Evolutionary conservation across 352 stramenopile genomes (phyloP), one percentile per base, ranked within the genome.

Genomic region (Phytophthora foliorum): DNA sequence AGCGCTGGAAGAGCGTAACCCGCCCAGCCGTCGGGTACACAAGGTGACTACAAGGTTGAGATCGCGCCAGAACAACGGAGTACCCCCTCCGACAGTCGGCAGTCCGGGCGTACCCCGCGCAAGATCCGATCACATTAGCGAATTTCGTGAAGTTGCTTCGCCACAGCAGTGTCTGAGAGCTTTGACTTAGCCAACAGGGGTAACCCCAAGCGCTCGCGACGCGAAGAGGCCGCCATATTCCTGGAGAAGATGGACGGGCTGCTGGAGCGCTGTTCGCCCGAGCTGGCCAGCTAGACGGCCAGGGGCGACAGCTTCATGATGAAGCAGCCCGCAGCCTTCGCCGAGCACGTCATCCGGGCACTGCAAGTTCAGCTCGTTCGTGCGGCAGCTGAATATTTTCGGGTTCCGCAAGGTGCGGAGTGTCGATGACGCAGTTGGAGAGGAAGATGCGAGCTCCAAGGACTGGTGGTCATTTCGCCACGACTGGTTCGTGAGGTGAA

Each of bases 381-480:
- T 98, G 58, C 84, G 92, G n/a, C 92, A 98, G 73, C 77, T 98
- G 24, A 97, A 97, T 74, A 88, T 98, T 49, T 98, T 97, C 66
- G 91, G 91, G 21, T 97, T 98, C 71, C 82, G 89, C 24, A 97
- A 96, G 57, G 79, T 95, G 38, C 85, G 86, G 22, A 50, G 48
- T 24, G 52, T 54, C 2, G 21, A 67, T 5, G 42, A 60, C 38
- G 57, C 17, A 14, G 25, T n/a, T 1, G 82, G 9, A 19, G 38
- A 45, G 4, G 38, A 86, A 34, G 72, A 88, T 29, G 66, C 80
- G 13, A 84, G 89, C 56, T 72, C 82, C 2, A 88, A 85, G 44
- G 82, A 87, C 52, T 92, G 84, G 82, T 94, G 86, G 84, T 87
- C 96, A 66, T 97, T 97, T 64, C 84, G 83, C 21, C 91, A 97